phyloP scores from a whole-genome alignment of 176 grass and related monocot species.

The Ampelocalamus luodianensis region DNA sequence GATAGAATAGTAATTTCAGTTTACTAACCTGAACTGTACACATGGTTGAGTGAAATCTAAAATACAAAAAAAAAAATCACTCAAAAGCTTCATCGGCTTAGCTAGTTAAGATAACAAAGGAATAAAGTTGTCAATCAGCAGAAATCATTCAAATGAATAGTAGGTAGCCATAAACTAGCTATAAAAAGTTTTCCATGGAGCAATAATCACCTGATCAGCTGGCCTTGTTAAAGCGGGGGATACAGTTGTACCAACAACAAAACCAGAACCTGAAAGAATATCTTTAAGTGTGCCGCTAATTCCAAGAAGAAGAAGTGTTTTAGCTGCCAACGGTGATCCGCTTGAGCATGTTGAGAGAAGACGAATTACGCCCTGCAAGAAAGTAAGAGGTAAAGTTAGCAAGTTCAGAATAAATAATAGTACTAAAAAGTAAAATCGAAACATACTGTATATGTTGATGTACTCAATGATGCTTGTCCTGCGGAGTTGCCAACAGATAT shows the following conservation, averaged over 20 bases:
- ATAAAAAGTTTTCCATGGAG: neutral
- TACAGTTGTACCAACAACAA: conserved; percentile 66
- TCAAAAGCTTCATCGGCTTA: conserved; percentile 6
- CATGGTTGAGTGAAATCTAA: conserved; percentile 20
- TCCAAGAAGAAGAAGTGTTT: conserved; percentile 87
- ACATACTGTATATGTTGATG: conserved; percentile 83
- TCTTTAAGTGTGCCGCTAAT: conserved; percentile 88
- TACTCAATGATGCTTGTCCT: conserved; percentile 77
- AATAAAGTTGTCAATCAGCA: conserved; percentile 14
- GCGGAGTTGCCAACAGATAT: conserved; percentile 73
- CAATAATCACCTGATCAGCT: conserved; percentile 70
- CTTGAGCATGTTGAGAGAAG: conserved; percentile 80
- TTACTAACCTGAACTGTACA: neutral
- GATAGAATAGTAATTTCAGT: conserved; percentile 2
- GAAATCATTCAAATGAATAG: conserved; percentile 5
- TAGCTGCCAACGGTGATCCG: conserved; percentile 73
- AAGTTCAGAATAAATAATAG: conserved; percentile 15
- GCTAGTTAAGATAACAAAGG: neutral
- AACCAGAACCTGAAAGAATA: conserved; percentile 78
- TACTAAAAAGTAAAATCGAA: conserved; percentile 3
- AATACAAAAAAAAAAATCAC: conserved; percentile 2
- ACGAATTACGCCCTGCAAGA: conserved; percentile 76
- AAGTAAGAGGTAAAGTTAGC: conserved; percentile 14
- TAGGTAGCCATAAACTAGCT: neutral
- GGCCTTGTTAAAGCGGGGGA: conserved; percentile 75